Base-by-base conservation (phyloP, 139 green algal species). In the Coelastrella sp. region DNA sequence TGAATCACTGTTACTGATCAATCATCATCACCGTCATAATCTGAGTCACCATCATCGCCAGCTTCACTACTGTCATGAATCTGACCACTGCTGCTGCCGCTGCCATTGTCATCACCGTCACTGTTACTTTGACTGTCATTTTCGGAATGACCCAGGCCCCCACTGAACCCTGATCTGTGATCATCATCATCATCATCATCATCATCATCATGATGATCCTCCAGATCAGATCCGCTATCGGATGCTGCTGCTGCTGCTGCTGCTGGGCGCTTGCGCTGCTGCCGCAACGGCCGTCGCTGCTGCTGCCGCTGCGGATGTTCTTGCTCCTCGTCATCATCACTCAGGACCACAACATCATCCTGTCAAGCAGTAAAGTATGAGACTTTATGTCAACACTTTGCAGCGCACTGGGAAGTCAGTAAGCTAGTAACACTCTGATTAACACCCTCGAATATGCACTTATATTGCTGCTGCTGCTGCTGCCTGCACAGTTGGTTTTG, bases 81-180 rank as follows among this genome's bases (percentile, higher is more conserved):
- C 32, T 47, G 32, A 47, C 32, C 11, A 13, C 61, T 19, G 61
- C 61, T 71, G 61, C 61, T 71, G 61, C 61, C 11, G 61, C 61
- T 68, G 80, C 22, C 86, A 23, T 76, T 23, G 86, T 60, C 59
- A 58, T 85, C 74, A 59, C 66, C 86, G 71, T 60, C 76, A 82
- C 8, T 10, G 11, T 60, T 22, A 64, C 13, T 32, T 60, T 22
- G 19, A 59, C n/a, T 32, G 17, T 8, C 76, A 13, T 22, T 8
- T 60, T 11, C 22, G 58, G 32, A 47, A 47, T 47, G 32, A 47
- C 32, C 32, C 32, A 47, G 32, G 32, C 32, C 32, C 32, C 32
- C 32, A 47, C 32, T 47, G 32, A 47, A 47, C 32, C 32, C 32
- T 47, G 32, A 47, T 47, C 32, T 47, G 32, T 47, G 32, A 47